Percentiles rank a stretch among this genome's conserved stretches.
Evolutionary conservation across 768 basidiomycete species (phyloP).

Genomic region (Rhodosporidiobolus sp.): DNA sequence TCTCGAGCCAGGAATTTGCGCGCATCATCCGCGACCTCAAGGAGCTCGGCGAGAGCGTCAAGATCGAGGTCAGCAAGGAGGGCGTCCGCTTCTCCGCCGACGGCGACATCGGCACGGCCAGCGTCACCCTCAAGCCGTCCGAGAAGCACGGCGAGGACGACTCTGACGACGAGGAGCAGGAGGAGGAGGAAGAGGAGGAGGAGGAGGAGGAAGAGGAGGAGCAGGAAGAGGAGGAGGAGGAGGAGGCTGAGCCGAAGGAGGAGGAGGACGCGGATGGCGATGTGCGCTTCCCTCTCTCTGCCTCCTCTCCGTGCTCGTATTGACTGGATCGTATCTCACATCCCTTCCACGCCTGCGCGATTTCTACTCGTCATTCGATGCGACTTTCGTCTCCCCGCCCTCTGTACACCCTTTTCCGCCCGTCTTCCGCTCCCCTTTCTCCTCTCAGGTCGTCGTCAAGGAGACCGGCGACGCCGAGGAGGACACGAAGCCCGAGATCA

Average conservation of each 20-base stretch:
- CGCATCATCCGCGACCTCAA: conserved; percentile 90
- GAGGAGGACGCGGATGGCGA: conserved; percentile 47
- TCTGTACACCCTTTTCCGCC: background rate
- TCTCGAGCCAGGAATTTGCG: conserved; percentile 80
- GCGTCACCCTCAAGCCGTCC: conserved; percentile 71
- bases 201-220: conserved; percentile 43
- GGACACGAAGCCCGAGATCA: conserved; percentile 50
- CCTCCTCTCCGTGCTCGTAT: background rate
- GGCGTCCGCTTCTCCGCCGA: conserved; percentile 89
- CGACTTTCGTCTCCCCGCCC: background rate
- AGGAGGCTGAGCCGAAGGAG: conserved; percentile 43
- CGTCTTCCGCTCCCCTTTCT: too few species aligned
- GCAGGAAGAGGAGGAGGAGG: conserved; percentile 30
- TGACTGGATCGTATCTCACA: background rate
- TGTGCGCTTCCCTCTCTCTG: conserved; percentile 5
- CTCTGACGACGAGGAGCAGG: conserved; percentile 20
- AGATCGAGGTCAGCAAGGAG: conserved; percentile 93
- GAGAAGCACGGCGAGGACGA: conserved; percentile 35
- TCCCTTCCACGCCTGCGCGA: background rate
- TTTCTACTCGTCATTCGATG: too few species aligned
- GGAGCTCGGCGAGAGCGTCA: conserved; percentile 84
- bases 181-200: conserved; percentile 33
- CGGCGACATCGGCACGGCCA: conserved; percentile 90
- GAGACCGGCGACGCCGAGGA: conserved; percentile 57
- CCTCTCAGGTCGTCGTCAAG: conserved; percentile 19